Evolutionary conservation across 768 basidiomycete genomes (phyloP).

Genomic region (Mycena capillaripes): DNA sequence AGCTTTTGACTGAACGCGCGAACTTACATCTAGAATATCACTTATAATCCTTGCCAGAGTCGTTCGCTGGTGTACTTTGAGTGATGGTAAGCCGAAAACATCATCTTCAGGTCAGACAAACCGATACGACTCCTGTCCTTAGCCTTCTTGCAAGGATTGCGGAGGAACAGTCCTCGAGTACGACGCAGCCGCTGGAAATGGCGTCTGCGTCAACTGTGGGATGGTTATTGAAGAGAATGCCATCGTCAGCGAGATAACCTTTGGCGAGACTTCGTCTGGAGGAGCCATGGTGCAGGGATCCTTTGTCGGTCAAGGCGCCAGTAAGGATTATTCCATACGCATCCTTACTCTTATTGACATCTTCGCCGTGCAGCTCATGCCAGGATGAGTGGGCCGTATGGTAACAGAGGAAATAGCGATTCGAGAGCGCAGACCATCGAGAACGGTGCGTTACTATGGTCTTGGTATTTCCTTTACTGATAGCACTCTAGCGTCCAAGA

Average conservation of each 20-base stretch:
- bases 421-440: slow-evolving; percentile 93
- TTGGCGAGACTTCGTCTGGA: slow-evolving; percentile 93
- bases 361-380: slow-evolving; percentile 73
- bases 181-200: slow-evolving; percentile 86
- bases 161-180: slow-evolving; percentile 90
- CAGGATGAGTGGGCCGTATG: slow-evolving; percentile 85
- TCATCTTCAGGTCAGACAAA: not conserved
- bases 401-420: slow-evolving; percentile 83
- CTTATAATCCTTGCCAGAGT: not conserved
- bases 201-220: slow-evolving; percentile 89
- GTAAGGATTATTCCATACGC: slow-evolving; percentile 60
- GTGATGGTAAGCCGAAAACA: slow-evolving; percentile 25
- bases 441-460: slow-evolving; percentile 70
- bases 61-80: not conserved
- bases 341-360: not conserved
- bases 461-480: not conserved
- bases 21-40: not conserved
- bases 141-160: slow-evolving; percentile 82
- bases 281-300: slow-evolving; percentile 97
- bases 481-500: slow-evolving; percentile 73
- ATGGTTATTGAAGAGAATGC: slow-evolving; percentile 94
- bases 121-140: slow-evolving; percentile 5
- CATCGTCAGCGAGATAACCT: slow-evolving; percentile 94
- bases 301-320: slow-evolving; percentile 91
- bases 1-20: not conserved